Conservation (phyloP, 2,329 filamentous ascomycete genomes). For the Aspergillus aculeatinus region DNA sequence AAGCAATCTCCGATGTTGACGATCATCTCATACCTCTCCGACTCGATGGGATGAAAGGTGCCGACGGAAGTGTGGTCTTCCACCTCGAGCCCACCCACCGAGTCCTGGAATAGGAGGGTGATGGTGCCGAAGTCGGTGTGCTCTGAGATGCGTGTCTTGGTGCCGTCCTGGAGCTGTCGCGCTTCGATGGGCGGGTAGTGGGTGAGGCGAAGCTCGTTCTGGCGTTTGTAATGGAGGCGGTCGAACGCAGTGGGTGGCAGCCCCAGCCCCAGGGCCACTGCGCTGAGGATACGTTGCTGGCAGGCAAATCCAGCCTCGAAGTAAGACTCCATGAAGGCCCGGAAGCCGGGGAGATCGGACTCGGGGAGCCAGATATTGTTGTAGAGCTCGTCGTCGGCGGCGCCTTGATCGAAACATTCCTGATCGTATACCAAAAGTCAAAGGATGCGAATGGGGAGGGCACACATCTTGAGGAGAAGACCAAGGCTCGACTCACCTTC, state of each 20-base stretch:
- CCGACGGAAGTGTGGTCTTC: slow-evolving; percentile 19
- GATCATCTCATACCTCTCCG: slow-evolving; percentile 35
- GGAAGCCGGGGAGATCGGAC: slow-evolving; percentile 10
- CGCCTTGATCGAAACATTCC: slow-evolving; percentile 17
- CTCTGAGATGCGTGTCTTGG: slow-evolving; percentile 9
- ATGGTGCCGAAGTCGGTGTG: slow-evolving; percentile 17
- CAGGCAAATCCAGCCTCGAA: slow-evolving; percentile 7
- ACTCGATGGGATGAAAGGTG: slow-evolving; percentile 15
- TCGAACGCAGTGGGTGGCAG: too few species aligned
- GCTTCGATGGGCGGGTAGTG: slow-evolving; percentile 11
- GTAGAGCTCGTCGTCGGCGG: slow-evolving; percentile 3
- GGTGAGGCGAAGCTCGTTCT: slow-evolving; percentile 10
- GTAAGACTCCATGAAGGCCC: slow-evolving; percentile 13
- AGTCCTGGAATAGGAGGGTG: slow-evolving; percentile 17
- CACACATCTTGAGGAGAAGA: too few species aligned
- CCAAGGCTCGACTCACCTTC: neutral
- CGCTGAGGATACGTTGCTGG: slow-evolving; percentile 5
- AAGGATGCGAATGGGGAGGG: too few species aligned
- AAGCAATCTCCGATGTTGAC: slow-evolving; percentile 55
- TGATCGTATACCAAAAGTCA: neutral
- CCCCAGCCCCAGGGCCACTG: slow-evolving; percentile 2
- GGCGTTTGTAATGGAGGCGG: too few species aligned
- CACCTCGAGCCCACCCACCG: slow-evolving; percentile 20
- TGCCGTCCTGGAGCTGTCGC: neutral
- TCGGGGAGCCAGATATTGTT: slow-evolving; percentile 12